Conservation (phyloP, 2,329 filamentous ascomycete species). For the Paecilomyces niveus region DNA sequence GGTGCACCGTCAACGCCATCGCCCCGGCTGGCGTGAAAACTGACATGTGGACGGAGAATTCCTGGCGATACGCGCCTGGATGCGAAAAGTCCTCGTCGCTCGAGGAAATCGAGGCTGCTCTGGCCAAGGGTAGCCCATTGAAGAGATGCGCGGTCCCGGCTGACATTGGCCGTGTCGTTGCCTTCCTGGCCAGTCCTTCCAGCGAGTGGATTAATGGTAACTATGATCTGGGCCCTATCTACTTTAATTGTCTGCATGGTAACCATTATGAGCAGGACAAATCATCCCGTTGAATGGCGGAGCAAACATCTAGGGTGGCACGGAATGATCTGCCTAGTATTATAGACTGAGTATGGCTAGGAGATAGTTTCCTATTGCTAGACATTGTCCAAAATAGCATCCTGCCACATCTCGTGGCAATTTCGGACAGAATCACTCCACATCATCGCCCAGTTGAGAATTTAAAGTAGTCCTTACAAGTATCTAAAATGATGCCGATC, state of each 20-base stretch:
- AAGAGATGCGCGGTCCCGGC: conserved; percentile 51
- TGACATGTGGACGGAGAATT: conserved; percentile 69
- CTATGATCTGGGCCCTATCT: conserved; percentile 12
- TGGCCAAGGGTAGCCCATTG: conserved; percentile 53
- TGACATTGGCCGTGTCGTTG: conserved; percentile 54
- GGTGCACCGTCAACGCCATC: conserved; percentile 57
- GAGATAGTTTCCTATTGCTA: not conserved
- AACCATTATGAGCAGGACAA: conserved; percentile 4
- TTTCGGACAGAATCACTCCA: not conserved
- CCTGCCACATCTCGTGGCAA: not conserved
- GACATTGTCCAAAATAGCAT: not conserved
- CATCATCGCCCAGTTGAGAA: not conserved
- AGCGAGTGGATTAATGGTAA: conserved; percentile 60
- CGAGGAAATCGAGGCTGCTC: conserved; percentile 49
- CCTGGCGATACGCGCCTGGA: conserved; percentile 58
- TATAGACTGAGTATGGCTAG: not conserved
- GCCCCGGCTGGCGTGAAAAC: conserved; percentile 62
- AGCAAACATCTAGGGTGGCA: conserved; percentile 4
- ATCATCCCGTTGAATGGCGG: conserved; percentile 10
- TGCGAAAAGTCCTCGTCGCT: conserved; percentile 28
- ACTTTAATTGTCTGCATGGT: not conserved
- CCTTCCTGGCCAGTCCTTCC: conserved; percentile 50
- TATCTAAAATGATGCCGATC: not conserved
- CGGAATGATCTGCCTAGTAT: not conserved
- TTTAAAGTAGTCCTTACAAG: not conserved